Evolutionary conservation across 176 grass and related monocot genomes (phyloP).

Genomic region (Zoysia pacifica): DNA sequence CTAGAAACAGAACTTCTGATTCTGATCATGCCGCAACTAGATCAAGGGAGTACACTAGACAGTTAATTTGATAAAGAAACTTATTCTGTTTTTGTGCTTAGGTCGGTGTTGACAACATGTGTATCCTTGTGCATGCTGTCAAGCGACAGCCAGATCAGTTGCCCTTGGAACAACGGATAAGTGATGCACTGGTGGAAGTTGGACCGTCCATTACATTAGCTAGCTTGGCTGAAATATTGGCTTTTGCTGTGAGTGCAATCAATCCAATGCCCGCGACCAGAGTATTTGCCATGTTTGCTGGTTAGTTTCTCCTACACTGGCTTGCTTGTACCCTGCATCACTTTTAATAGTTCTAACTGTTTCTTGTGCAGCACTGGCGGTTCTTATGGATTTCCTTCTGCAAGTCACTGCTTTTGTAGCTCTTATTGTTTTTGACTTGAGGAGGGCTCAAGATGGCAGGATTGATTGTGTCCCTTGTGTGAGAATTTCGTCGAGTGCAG

Average conservation of each 20-base stretch:
- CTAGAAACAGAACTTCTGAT: slow-evolving; percentile 1
- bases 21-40: slow-evolving; percentile 26
- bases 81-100: slow-evolving; percentile 43
- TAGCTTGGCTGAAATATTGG: slow-evolving; percentile 87
- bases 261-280: slow-evolving; percentile 94
- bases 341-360: slow-evolving; percentile 40
- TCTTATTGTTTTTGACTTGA: slow-evolving; percentile 85
- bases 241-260: slow-evolving; percentile 88
- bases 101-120: slow-evolving; percentile 99
- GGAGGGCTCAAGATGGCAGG: slow-evolving; percentile 78
- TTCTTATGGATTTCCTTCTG: slow-evolving; percentile 93
- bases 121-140: slow-evolving; percentile 94
- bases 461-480: slow-evolving; percentile 90
- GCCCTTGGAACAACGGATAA: slow-evolving; percentile 73
- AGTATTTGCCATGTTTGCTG: slow-evolving; percentile 99
- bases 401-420: slow-evolving; percentile 94
- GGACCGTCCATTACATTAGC: slow-evolving; percentile 97
- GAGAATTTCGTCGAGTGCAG: slow-evolving; percentile 40
- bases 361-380: slow-evolving; percentile 87
- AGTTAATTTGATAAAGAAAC: slow-evolving; percentile 26
- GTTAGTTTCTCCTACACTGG: slow-evolving; percentile 55
- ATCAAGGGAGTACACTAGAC: slow-evolving; percentile 6
- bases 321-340: slow-evolving; percentile 28
- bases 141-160: slow-evolving; percentile 72
- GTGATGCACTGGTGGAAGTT: slow-evolving; percentile 84